phyloP scores from a whole-genome alignment of 257 asterid genomes.

The Plectranthus barbatus region DNA sequence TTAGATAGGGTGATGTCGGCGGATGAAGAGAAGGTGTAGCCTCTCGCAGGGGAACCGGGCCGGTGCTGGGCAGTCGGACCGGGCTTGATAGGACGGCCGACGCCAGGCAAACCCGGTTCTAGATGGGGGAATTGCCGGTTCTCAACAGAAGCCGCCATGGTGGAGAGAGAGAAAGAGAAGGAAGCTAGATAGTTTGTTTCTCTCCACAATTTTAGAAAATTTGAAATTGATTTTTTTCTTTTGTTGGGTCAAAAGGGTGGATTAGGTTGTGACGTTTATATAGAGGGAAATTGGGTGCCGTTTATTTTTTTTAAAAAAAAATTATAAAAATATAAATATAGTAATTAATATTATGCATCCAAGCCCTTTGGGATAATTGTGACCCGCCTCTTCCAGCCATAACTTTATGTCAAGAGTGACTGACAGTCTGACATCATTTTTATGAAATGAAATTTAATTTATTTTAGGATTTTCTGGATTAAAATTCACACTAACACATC shows the following conservation, averaged over 20 bases:
- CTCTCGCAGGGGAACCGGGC: slow-evolving; percentile 59
- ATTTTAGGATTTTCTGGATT: no score
- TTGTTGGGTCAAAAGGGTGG: slow-evolving; percentile 17
- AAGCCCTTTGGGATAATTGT: not conserved
- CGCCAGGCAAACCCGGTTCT: slow-evolving; percentile 31
- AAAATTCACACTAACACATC: no score
- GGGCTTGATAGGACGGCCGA: slow-evolving; percentile 28
- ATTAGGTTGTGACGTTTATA: slow-evolving; percentile 20
- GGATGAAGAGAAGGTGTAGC: slow-evolving; percentile 32
- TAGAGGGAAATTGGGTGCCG: slow-evolving; percentile 12
- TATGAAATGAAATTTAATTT: not conserved
- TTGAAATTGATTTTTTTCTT: not conserved
- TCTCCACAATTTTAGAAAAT: not conserved
- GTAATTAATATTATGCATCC: no score
- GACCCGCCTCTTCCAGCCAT: slow-evolving; percentile 9
- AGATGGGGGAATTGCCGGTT: slow-evolving; percentile 50
- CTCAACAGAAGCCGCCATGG: slow-evolving; percentile 76
- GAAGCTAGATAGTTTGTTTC: not conserved
- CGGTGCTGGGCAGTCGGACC: slow-evolving; percentile 22
- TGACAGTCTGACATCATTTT: slow-evolving; percentile 19
- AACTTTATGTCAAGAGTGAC: slow-evolving; percentile 14
- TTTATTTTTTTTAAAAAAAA: no score
- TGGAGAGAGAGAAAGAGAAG: not conserved
- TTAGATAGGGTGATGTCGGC: no score
- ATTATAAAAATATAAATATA: not conserved